Conservation (phyloP, 1,139 yeast genomes). For the Kodamaea anthophila region DNA sequence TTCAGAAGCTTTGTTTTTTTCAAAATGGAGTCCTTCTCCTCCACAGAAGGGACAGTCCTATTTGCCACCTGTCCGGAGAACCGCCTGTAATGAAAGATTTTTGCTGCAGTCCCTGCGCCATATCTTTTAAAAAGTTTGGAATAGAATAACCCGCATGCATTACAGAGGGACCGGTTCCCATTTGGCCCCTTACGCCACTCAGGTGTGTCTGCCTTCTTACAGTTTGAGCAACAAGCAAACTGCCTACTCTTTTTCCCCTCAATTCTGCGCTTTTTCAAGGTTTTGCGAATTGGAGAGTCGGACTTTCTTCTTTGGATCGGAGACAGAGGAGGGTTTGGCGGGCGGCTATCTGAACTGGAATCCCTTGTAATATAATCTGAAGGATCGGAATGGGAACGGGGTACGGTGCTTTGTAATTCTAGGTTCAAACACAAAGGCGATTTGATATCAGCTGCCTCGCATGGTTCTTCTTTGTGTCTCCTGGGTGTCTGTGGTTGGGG, state of each 20-base stretch:
- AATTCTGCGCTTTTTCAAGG: neutral
- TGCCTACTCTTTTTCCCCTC: slow-evolving; percentile 1
- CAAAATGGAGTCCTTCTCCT: slow-evolving; percentile 7
- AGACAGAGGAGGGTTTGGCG: too few species aligned
- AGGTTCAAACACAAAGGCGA: too few species aligned
- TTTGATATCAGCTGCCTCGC: too few species aligned
- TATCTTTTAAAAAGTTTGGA: slow-evolving; percentile 19
- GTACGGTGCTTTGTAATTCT: too few species aligned
- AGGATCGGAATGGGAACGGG: too few species aligned
- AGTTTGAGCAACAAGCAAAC: slow-evolving; percentile 15
- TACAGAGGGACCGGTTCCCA: slow-evolving; percentile 21
- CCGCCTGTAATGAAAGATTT: slow-evolving; percentile 9
- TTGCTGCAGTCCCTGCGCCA: slow-evolving; percentile 14
- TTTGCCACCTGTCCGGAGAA: slow-evolving; percentile 6
- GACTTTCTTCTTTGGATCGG: too few species aligned
- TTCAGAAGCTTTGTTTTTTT: slow-evolving; percentile 1
- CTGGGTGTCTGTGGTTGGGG: too few species aligned
- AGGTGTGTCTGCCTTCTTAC: slow-evolving; percentile 20
- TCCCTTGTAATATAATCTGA: too few species aligned
- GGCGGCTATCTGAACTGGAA: too few species aligned
- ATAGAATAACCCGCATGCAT: slow-evolving; percentile 22
- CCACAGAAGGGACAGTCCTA: slow-evolving; percentile 12
- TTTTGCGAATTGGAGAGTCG: too few species aligned
- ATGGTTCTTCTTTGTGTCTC: too few species aligned
- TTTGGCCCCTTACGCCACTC: slow-evolving; percentile 27